Evolutionary conservation across 2,329 filamentous ascomycete genomes (phyloP), one percentile per base, ranked within the genome.

Genomic region (Diaporthe destruens): DNA sequence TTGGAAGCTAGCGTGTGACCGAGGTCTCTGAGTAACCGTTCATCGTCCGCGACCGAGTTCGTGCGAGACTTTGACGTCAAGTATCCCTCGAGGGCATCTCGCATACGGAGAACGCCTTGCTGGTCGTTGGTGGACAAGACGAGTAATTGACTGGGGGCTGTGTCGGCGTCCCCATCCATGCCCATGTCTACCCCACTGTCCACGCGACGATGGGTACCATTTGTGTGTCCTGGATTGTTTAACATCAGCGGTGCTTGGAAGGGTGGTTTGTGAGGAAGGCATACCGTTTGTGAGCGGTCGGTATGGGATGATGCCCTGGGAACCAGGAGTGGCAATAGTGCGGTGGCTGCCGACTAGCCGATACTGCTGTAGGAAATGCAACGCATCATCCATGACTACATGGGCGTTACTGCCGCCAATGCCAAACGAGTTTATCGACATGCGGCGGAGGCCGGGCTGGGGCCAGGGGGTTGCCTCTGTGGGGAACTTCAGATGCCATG

Each of bases 391-490:
- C 42, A 72, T 68, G 8, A 72, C 57, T 16, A 72, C 55, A n/a
- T 81, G 79, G 11, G 75, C 77, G 32, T 81, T 81, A 32, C 75
- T 76, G 11, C 80, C 80, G 23, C 80, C 80, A 69, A 75, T 79
- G 12, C 80, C 80, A 63, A 81, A 82, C 29, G 75, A 76, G 69
- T 80, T 80, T 44, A 82, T 76, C 66, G 74, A 76, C 49, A 75
- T 78, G 29, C 80, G 74, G 12, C 77, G 75, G 11, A 76, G 71
- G 14, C 73, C 75, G 12, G 53, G 20, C 20, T 65, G 69, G 16
- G 75, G 72, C 75, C 75, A 76, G 2, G 53, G 59, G 6, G 70
- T 74, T 14, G 73, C 59, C 68, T 72, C 39, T 1, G 72, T 73
- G 11, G 75, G 75, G 29, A 76, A 72, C 55, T 72, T 65, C 3